These are phyloP conservation scores for Aspergillus eucalypticola DNA, from an alignment of 2,329 filamentous ascomycete genomes.

Conservation along the genomic window DNA sequence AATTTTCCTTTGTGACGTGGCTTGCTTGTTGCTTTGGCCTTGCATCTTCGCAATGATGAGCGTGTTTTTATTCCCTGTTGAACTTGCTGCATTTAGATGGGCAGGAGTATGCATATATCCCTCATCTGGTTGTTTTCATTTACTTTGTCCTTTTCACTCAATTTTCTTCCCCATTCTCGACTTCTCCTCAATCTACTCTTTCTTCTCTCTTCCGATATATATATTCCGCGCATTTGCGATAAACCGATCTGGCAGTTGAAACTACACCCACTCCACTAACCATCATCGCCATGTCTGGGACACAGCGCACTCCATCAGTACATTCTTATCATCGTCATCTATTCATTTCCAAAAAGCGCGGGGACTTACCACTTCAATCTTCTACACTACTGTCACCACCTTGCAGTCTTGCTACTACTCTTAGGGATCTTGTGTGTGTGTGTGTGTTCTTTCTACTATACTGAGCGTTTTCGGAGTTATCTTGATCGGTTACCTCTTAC, in stretches of 20 bases:
- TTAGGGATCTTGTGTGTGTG: slow-evolving; percentile 5
- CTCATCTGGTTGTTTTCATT: slow-evolving; percentile 22
- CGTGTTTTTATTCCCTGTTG: slow-evolving; percentile 19
- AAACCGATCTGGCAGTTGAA: not conserved
- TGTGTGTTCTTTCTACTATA: slow-evolving; percentile 15
- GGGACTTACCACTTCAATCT: not conserved
- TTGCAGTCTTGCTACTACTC: not conserved
- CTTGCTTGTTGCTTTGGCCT: slow-evolving; percentile 26
- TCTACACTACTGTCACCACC: not conserved
- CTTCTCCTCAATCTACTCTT: slow-evolving; percentile 7
- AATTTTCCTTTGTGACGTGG: slow-evolving; percentile 21
- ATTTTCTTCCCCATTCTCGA: not conserved
- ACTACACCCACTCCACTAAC: not conserved
- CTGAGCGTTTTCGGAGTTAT: slow-evolving; percentile 18
- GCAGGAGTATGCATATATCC: slow-evolving; percentile 31
- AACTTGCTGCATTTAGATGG: slow-evolving; percentile 33
- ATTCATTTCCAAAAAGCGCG: not conserved
- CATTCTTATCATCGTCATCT: not conserved
- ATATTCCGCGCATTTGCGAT: slow-evolving; percentile 3
- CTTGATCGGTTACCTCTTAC: slow-evolving; percentile 8
- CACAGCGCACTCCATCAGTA: slow-evolving; percentile 1
- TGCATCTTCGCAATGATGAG: slow-evolving; percentile 29
- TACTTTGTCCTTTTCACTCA: slow-evolving; percentile 16
- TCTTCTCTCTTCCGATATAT: slow-evolving; percentile 14
- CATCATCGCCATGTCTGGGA: not conserved